Evolutionary conservation across 352 stramenopile genomes (phyloP), one percentile per base, ranked within the genome.

Genomic region (Thraustochytrium striatum): DNA sequence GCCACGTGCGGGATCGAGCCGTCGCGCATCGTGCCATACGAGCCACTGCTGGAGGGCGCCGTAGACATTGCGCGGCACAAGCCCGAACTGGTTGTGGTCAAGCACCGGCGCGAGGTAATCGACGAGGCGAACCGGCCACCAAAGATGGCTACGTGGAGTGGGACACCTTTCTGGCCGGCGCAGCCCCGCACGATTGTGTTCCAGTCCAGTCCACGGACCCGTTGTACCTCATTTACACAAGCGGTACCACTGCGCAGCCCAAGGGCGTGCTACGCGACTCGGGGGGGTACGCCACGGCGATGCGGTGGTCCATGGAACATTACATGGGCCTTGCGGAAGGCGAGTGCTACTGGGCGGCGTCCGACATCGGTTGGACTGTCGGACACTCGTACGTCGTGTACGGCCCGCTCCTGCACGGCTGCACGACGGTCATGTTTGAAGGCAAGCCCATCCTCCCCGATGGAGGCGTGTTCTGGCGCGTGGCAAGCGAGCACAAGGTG

Each of bases 311-410:
- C 38, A 93, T 95, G 89, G 82, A 85, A 19, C 84, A 91, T 35
- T 85, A 93, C 44, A 92, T 94, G 68, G 83, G 88, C 69, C 89
- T 89, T n/a, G 79, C 85, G 16, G 78, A 81, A 11, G 88, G 89
- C 2, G 90, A 95, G 58, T 90, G 89, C 11, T 95, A 89, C 82
- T 94, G 90, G 85, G 87, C 90, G 3, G 89, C 89, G 1, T 90
- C 85, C 21, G 91, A 94, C 82, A 92, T 94, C 84, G 92, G 92
- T 9, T 97, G 92, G 92, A 88, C 91, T 19, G 89, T 95, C 16
- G 91, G 91, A 7, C 91, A 96, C 84, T 89, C 86, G 0, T 94
- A 93, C 82, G 89, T 90, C 69, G 87, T 95, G 0, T 97, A 96
- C 82, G 92, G 87, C 28, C 91, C 92, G 19, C 83, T 97, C 2